Evolutionary conservation across 176 grass and related monocot species (phyloP).

Genomic region (Poa pratensis): DNA sequence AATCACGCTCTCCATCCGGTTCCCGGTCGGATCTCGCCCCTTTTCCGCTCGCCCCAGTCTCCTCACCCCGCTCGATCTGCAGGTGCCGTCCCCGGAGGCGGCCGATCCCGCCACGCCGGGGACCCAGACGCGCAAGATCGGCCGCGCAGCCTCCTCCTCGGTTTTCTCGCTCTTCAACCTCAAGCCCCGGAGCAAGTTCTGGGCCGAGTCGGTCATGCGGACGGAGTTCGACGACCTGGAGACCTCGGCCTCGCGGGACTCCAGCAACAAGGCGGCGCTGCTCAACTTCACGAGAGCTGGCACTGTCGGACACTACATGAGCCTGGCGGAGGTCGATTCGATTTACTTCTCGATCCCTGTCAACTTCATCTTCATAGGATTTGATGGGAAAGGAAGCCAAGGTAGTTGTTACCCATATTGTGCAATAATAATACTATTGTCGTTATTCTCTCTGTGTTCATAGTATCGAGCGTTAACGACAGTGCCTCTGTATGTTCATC

Average conservation of each 20-base stretch:
- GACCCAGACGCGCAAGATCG: conserved; percentile 66
- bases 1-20: conserved; percentile 24
- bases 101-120: conserved; percentile 52
- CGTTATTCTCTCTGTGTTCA: conserved; percentile 17
- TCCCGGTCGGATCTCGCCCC: conserved; percentile 42
- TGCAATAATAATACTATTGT: neutral
- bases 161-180: conserved; percentile 97
- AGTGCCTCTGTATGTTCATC: conserved; percentile 33
- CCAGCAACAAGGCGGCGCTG: conserved; percentile 53
- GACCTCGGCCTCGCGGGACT: conserved; percentile 55
- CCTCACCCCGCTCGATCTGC: neutral
- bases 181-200: conserved; percentile 86
- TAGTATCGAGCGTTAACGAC: conserved; percentile 20
- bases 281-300: conserved; percentile 90
- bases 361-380: conserved; percentile 96
- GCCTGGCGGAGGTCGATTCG: conserved; percentile 76
- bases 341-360: conserved; percentile 89
- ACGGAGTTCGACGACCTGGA: conserved; percentile 91
- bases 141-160: conserved; percentile 34
- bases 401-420: conserved; percentile 49
- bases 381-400: conserved; percentile 94
- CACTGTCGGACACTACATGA: conserved; percentile 83
- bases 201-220: conserved; percentile 90
- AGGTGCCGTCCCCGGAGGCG: conserved; percentile 39
- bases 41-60: neutral